These are phyloP conservation scores for Kodamaea jinghongensis DNA, from an alignment of 805 yeast species.

Conservation along the genomic window DNA sequence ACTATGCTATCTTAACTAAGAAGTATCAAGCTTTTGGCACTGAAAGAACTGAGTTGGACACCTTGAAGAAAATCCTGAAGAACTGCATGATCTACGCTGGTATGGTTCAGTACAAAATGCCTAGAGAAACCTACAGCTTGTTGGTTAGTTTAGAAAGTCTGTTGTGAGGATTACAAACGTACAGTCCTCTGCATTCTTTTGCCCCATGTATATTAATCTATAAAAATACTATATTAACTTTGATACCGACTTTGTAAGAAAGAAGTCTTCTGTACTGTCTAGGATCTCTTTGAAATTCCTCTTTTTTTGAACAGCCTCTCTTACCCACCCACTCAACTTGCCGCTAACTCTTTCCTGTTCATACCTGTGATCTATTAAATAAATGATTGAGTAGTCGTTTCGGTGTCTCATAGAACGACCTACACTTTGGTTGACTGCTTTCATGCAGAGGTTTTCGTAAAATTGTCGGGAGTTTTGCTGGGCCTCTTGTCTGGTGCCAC, in stretches of 20 bases:
- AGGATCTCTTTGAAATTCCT: constrained; percentile 13
- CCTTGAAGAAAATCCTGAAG: constrained; percentile 61
- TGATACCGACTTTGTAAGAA: constrained; percentile 16
- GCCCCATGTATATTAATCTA: too few relatives aligned
- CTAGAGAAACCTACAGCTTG: constrained; percentile 73
- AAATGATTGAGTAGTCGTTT: constrained; percentile 75
- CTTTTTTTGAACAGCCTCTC: constrained; percentile 18
- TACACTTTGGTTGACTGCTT: constrained; percentile 87
- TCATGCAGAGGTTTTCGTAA: constrained; percentile 84
- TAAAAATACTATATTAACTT: neutral
- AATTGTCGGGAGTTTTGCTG: constrained; percentile 49
- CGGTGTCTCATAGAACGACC: constrained; percentile 89
- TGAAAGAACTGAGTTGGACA: constrained; percentile 49
- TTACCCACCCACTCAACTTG: constrained; percentile 76
- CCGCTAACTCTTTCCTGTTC: constrained; percentile 40
- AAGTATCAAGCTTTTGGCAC: constrained; percentile 45
- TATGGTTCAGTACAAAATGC: constrained; percentile 90
- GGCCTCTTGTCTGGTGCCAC: constrained; percentile 49
- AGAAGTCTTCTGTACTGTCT: constrained; percentile 27
- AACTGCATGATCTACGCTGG: constrained; percentile 95
- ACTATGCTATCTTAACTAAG: constrained; percentile 43
- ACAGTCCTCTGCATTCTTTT: too few relatives aligned
- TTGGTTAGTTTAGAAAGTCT: constrained; percentile 61
- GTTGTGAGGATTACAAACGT: too few relatives aligned
- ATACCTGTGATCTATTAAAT: constrained; percentile 68